Percentiles rank a stretch among this genome's conserved stretches.
Conservation (phyloP, 1,139 yeast species). For the Taphrina wiesneri region DNA sequence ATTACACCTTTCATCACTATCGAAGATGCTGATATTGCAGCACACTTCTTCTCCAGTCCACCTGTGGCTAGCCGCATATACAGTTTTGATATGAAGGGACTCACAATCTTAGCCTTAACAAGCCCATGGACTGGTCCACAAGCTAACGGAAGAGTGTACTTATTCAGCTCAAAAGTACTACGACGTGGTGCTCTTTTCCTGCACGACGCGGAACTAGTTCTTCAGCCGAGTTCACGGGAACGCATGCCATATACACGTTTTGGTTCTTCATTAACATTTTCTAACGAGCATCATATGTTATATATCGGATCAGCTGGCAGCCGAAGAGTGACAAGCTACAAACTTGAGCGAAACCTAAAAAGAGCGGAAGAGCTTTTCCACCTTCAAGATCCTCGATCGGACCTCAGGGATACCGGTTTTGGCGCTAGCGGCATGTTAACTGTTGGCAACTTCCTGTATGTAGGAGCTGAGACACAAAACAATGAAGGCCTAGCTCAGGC, state of each 20-base stretch:
- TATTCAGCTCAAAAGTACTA: not conserved
- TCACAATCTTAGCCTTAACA: not conserved
- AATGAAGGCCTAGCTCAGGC: not conserved
- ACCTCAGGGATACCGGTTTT: conserved; percentile 18
- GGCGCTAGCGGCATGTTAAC: conserved; percentile 12
- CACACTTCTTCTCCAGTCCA: not conserved
- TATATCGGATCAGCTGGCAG: conserved; percentile 5
- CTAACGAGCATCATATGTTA: not conserved
- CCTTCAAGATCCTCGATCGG: conserved; percentile 7
- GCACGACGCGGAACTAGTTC: conserved; percentile 4
- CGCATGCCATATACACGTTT: not conserved
- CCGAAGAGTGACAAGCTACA: not conserved
- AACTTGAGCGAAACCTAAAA: not conserved
- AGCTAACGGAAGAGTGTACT: conserved; percentile 2
- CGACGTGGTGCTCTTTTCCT: not conserved
- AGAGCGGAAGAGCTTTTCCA: not conserved
- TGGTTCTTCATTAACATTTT: not conserved
- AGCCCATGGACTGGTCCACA: conserved; percentile 15
- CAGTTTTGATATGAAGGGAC: not conserved
- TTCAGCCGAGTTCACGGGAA: not conserved
- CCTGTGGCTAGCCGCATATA: conserved; percentile 2
- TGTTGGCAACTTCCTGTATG: conserved; percentile 7
- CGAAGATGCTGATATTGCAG: not conserved
- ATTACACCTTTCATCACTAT: conserved; percentile 1
- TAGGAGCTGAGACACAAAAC: conserved; percentile 3